Conservation (phyloP, 106 monocot genomes). For the Acorus calamus region DNA sequence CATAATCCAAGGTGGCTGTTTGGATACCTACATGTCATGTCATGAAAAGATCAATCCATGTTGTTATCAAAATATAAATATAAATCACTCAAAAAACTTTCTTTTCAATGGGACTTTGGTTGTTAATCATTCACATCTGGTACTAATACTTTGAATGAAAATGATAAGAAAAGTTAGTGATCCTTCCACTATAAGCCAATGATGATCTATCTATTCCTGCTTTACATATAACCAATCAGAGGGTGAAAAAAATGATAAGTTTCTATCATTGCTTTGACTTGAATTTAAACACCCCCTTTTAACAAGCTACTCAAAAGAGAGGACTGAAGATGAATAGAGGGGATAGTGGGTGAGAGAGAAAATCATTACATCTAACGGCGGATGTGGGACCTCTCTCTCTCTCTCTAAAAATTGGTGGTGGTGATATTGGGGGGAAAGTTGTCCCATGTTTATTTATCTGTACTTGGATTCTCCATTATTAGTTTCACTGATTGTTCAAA, state of each 20-base stretch:
- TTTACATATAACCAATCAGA: conserved; percentile 1
- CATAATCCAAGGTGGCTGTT: no score
- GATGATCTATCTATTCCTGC: not conserved
- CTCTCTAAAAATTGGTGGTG: no score
- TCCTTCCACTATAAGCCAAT: conserved; percentile 7
- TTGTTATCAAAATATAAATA: not conserved
- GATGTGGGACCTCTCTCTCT: not conserved
- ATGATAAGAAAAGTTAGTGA: not conserved
- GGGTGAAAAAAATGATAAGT: conserved; percentile 1
- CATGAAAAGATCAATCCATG: no score
- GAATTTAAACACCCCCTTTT: no score
- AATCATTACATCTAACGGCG: conserved; percentile 14
- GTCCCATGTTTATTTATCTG: no score
- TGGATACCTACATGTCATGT: no score
- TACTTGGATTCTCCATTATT: no score
- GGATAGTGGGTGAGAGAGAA: not conserved
- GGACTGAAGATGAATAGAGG: no score
- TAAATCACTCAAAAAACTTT: conserved; percentile 8
- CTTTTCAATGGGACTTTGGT: not conserved
- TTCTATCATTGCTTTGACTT: conserved; percentile 12
- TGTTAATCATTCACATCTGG: no score
- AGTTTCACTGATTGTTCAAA: no score
- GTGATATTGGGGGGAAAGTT: no score
- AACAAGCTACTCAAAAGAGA: no score
- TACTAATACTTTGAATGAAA: conserved; percentile 2